Conservation (phyloP, 768 basidiomycete species). For the Lanmaoa pseudosensibilis region DNA sequence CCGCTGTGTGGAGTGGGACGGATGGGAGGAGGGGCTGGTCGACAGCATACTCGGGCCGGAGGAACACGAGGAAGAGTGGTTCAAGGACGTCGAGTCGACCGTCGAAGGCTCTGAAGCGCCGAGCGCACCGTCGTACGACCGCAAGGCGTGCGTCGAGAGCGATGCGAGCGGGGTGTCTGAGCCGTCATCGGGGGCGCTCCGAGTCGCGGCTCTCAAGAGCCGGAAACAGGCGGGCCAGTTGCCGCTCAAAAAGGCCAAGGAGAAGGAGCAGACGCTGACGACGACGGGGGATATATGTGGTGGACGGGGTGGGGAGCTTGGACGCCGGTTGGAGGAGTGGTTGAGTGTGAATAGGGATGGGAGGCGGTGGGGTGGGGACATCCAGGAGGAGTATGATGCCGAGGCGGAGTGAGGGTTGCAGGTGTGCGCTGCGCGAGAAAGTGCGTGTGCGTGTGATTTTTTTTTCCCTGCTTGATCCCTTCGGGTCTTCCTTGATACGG, state of each 20-base stretch:
- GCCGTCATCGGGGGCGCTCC: conserved; percentile 20
- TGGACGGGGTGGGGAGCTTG: conserved; percentile 76
- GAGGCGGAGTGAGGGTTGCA: conserved; percentile 12
- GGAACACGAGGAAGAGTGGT: conserved; percentile 73
- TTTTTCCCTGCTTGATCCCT: too few species aligned
- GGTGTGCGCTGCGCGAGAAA: conserved; percentile 4
- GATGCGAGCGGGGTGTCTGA: conserved; percentile 7
- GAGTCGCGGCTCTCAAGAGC: conserved; percentile 28
- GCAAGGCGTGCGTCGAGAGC: not conserved
- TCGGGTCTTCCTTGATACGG: too few species aligned
- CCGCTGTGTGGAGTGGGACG: conserved; percentile 84
- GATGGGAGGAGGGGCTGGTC: conserved; percentile 85
- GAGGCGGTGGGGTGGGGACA: conserved; percentile 9
- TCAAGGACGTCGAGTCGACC: conserved; percentile 40
- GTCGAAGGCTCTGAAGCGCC: conserved; percentile 19
- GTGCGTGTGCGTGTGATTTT: not conserved
- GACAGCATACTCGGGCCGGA: conserved; percentile 73
- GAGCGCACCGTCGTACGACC: conserved; percentile 10
- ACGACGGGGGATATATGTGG: conserved; percentile 77
- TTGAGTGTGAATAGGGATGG: conserved; percentile 43
- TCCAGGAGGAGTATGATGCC: conserved; percentile 16
- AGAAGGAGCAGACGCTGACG: conserved; percentile 69
- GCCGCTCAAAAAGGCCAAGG: conserved; percentile 58
- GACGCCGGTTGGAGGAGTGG: conserved; percentile 74
- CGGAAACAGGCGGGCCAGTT: conserved; percentile 45